Evolutionary conservation across 2,329 filamentous ascomycete species (phyloP), one percentile per base, ranked within the genome.

Genomic region (Salinomyces thailandicus): DNA sequence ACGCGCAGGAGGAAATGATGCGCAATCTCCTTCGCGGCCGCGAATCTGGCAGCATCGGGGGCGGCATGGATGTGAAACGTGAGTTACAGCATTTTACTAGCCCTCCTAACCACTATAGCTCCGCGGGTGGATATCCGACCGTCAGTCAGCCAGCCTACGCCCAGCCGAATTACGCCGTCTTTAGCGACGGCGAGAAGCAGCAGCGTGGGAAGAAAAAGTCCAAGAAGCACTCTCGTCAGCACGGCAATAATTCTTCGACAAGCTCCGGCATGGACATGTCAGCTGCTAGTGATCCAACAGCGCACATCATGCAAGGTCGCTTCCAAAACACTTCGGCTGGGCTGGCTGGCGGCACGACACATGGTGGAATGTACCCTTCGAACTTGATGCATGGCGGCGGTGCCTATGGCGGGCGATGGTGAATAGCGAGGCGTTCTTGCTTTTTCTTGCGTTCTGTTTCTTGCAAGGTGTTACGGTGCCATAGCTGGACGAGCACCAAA

Each of bases 11-110:
- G 48, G 82, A 87, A 49, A 69, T 91, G 58, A 75, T 93, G 64
- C 82, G 86, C 60, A 83, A 85, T 59, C 69, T 94, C 55, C 73
- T 93, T 57, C 78, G 86, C 55, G 75, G 43, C 13, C 45, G 50
- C 22, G 47, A 52, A 16, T 36, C 35, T 22, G 31, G 33, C n/a
- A 70, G 65, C 68, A 62, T 81, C 84, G 71, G 93, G 14, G 29
- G 16, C 13, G 39, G 16, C 15, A 19, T 18, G 34, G 33, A 30
- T 22, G 30, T 13, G 26, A 54, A 55, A 45, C 52, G 54, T 57
- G 54, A 57, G 54, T 57, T 51, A 41, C 13, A 17, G 18, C 8
- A 31, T 13, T 33, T 38, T 20, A 36, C 33, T 16, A 37, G 42
- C 20, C 37, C 43, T 27, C 33, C 36, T 39, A 42, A 44, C 28